Percentiles rank a stretch among this genome's conserved stretches.
These are phyloP conservation scores for Orbilia ellipsospora DNA, from an alignment of 2,329 filamentous ascomycete species.

Conservation along the genomic window DNA sequence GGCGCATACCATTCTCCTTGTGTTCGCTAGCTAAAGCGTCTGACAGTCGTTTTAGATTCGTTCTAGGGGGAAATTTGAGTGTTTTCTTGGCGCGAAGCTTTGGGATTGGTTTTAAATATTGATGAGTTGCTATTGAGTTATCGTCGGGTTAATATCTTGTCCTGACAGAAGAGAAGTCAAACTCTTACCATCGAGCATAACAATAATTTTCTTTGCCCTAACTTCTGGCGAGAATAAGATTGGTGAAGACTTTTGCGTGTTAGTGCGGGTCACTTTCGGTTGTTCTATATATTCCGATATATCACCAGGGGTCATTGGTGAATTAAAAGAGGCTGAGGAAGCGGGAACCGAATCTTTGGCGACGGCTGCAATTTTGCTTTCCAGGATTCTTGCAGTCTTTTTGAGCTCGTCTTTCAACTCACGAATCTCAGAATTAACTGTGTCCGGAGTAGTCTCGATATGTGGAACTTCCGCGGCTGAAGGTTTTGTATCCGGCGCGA, in stretches of 20 bases:
- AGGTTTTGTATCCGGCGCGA: no score
- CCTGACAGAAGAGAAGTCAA: background rate
- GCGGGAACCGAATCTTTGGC: background rate
- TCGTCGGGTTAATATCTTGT: background rate
- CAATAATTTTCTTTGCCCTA: slow-evolving; percentile 36
- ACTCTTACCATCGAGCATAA: slow-evolving; percentile 39
- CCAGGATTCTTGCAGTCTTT: background rate
- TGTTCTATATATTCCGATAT: slow-evolving; percentile 23
- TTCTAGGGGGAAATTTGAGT: slow-evolving; percentile 15
- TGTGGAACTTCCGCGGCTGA: no score
- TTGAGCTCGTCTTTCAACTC: slow-evolving; percentile 14
- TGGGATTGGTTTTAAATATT: slow-evolving; percentile 6
- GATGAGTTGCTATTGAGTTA: slow-evolving; percentile 20
- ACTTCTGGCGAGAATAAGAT: slow-evolving; percentile 1
- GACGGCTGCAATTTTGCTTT: slow-evolving; percentile 1
- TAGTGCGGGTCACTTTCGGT: background rate
- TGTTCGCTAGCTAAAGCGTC: slow-evolving; percentile 31
- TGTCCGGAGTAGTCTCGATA: no score
- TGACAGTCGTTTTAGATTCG: slow-evolving; percentile 44
- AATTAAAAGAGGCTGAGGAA: background rate
- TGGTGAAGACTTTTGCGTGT: slow-evolving; percentile 23
- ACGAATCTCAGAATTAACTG: slow-evolving; percentile 1
- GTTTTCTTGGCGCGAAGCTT: background rate
- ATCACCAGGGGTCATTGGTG: background rate
- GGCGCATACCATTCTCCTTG: slow-evolving; percentile 26